These are phyloP conservation scores for Cymbopogon flexuosus DNA, from an alignment of 202 grass and related monocot species.

Conservation along the genomic window DNA sequence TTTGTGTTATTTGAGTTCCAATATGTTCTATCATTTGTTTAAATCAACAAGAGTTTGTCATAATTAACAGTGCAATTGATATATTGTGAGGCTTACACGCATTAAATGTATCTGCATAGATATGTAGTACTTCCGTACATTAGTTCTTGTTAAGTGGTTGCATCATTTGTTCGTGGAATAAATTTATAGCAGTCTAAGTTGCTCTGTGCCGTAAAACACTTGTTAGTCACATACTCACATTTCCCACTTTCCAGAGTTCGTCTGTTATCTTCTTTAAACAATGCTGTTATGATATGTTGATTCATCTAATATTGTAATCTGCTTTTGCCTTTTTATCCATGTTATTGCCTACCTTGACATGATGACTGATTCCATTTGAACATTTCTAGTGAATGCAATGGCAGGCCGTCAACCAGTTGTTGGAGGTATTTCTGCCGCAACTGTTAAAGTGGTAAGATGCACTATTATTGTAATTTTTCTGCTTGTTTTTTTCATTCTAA, in stretches of 20 bases:
- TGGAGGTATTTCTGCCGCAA: constrained; percentile 48
- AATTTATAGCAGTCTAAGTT: constrained; percentile 19
- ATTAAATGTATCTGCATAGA: background rate
- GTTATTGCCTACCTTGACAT: constrained; percentile 26
- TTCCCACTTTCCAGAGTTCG: background rate
- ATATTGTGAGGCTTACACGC: background rate
- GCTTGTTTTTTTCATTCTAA: constrained; percentile 7
- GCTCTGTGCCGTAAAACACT: background rate
- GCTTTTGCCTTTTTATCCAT: constrained; percentile 7
- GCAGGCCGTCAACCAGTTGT: constrained; percentile 49
- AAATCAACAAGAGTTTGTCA: background rate
- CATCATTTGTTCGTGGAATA: constrained; percentile 13
- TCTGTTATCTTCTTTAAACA: constrained; percentile 22
- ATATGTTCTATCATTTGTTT: background rate
- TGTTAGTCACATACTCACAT: background rate
- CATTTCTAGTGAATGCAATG: constrained; percentile 62
- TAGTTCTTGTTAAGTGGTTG: background rate
- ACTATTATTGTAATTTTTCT: constrained; percentile 9
- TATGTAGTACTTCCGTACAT: background rate
- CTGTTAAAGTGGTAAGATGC: constrained; percentile 74
- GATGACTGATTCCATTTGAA: constrained; percentile 20
- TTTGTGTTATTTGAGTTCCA: background rate
- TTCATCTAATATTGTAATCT: background rate
- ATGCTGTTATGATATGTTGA: constrained; percentile 6
- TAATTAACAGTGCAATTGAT: constrained; percentile 2